These are phyloP conservation scores for Boletus albobrunnescens DNA, from an alignment of 1,284 basidiomycete genomes.

Conservation along the genomic window DNA sequence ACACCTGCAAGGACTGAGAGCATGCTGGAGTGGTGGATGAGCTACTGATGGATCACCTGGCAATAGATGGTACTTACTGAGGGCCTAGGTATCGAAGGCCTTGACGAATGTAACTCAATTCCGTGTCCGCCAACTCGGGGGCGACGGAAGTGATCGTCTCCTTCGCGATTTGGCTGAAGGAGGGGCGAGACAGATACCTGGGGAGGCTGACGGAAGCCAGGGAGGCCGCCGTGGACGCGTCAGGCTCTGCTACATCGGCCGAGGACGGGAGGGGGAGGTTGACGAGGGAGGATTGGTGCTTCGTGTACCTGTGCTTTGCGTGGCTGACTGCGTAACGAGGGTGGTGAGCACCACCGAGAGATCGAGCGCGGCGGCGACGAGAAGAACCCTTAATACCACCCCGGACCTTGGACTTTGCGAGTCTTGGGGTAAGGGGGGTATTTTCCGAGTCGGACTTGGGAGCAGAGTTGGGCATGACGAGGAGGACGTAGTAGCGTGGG, in stretches of 20 bases:
- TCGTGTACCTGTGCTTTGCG: slow-evolving; percentile 21
- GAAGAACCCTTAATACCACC: slow-evolving; percentile 31
- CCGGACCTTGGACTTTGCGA: slow-evolving; percentile 16
- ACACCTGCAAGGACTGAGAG: slow-evolving; percentile 30
- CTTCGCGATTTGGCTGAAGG: slow-evolving; percentile 12
- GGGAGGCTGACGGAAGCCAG: slow-evolving; percentile 19
- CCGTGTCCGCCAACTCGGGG: slow-evolving; percentile 25
- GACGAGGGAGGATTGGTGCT: slow-evolving; percentile 5
- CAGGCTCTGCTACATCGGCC: slow-evolving; percentile 1
- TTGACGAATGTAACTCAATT: slow-evolving; percentile 25
- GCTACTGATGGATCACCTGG: background rate
- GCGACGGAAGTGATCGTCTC: slow-evolving; percentile 20
- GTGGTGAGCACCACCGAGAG: slow-evolving; percentile 17
- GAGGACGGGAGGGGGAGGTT: slow-evolving; percentile 13
- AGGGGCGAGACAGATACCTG: slow-evolving; percentile 23
- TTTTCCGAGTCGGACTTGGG: slow-evolving; percentile 24
- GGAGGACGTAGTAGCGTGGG: no score
- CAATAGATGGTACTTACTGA: slow-evolving; percentile 14
- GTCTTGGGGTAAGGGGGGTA: slow-evolving; percentile 18
- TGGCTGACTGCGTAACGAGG: slow-evolving; percentile 26
- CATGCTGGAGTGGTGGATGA: slow-evolving; percentile 27
- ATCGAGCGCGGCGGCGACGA: slow-evolving; percentile 30
- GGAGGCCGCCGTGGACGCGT: slow-evolving; percentile 8
- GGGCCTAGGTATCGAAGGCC: slow-evolving; percentile 31
- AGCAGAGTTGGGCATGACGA: slow-evolving; percentile 15